Base-by-base conservation (phyloP, 805 yeast species). In the Ogataea allantospora region DNA sequence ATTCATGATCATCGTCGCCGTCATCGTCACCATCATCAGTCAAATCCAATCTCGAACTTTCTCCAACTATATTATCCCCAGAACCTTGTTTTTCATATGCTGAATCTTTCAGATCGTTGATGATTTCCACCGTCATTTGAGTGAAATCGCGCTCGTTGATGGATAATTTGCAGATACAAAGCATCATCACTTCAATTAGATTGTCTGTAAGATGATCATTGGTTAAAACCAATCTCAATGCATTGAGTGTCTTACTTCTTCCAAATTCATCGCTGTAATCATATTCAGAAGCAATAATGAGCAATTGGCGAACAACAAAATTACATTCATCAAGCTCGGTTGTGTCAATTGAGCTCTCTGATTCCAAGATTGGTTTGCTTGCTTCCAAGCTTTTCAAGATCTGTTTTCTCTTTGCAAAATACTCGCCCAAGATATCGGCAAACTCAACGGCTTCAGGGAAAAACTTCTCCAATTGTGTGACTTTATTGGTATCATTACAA, bases 181-280 rank as follows among this genome's bases (percentile, higher is more conserved):
- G 69, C 45, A 86, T 70, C 3, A 85, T 71, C 9, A 75, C 67
- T 25, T 73, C 71, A 17, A 78, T 70, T 20, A 80, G 64, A 6
- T 63, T 55, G 40, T 77, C 87, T 2, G 77, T 60, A 17, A 84
- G 65, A 11, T 72, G 67, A 35, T 77, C 82, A 27, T 74, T 70
- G 1, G 80, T 70, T 40, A 83, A 63, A n/a, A 80, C 66, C 15
- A 76, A 67, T 65, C 87, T 70, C 4, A 80, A 61, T 2, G 77
- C 69, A 20, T 68, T 71, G 26, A 84, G 63, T 77, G 88, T 78
- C 30, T 78, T 78, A 57, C 95, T 73, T 54, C 96, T 75, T 14
- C 97, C 96, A 31, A 84, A 75, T 59, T 89, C 96, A 65, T 93
- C 97, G 50, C 88, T 82, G 53, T 78, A 88, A 58, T 93, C 98